Base-by-base conservation (phyloP, 2,329 filamentous ascomycete species). In the Graphiopsis chlorocephala region DNA sequence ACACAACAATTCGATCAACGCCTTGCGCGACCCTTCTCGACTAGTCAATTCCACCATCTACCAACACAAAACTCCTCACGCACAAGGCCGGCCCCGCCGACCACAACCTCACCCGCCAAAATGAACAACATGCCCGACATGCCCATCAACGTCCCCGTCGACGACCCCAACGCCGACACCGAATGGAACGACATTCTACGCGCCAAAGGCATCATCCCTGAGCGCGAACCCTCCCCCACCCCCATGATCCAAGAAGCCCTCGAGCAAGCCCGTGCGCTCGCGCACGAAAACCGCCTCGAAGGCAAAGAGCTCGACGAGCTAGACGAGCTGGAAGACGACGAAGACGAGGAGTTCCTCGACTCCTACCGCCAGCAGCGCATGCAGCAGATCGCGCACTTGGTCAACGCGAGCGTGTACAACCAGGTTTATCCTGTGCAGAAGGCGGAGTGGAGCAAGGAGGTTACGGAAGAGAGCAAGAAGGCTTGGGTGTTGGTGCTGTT, bases 121-220 rank as follows among this genome's bases (percentile, higher is more conserved):
- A 62, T 62, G 60, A 62, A 62, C 59, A 58, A 58, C 58, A 62
- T 62, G 62, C 55, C 62, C 31, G 62, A 87, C 69, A 81, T 85
- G 79, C 85, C 84, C 45, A 81, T 89, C 68, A 85, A 89, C 73
- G 95, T 99, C 66, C 93, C 93, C 52, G 90, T 99, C 70, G 92
- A 96, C 76, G 90, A 98, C 76, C 94, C 94, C 33, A 96, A 98
- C 75, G 95, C 93, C 68, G 95, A 99, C 77, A 99, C 95, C 68
- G 95, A 99, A 89, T 99, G 95, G 95, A 99, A 99, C 77, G 95
- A 99, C 72, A 99, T 99, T 74, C 88, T 99, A 65, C 91, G 95
- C 72, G 96, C 96, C 78, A 93, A 99, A 82, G 92, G 93, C 70
- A 85, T 99, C 70, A 98, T 99, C 67, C 95, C 95, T n/a, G 93